phyloP scores from a whole-genome alignment of 2,329 filamentous ascomycete genomes.

The Aspergillus jensenii region DNA sequence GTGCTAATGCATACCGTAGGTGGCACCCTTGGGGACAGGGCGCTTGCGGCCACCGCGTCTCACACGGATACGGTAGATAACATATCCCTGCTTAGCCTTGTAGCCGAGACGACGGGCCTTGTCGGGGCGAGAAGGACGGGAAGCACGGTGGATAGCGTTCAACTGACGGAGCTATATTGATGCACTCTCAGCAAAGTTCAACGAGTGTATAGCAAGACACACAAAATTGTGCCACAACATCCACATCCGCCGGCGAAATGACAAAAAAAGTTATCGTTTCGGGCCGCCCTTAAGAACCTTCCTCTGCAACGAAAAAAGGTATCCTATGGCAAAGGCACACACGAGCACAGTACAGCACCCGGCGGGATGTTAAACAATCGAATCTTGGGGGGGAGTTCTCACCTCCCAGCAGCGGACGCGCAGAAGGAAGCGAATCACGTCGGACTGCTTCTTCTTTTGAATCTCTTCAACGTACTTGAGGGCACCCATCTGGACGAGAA shows the following conservation, averaged over 20 bases:
- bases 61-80: slow-evolving; percentile 99
- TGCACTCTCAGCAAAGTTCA: slow-evolving; percentile 99
- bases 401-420: slow-evolving; percentile 99
- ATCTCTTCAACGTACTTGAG: slow-evolving; percentile 99
- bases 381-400: slow-evolving; percentile 41
- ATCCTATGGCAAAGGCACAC: slow-evolving; percentile 33
- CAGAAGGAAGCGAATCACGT: slow-evolving; percentile 99
- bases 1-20: slow-evolving; percentile 71
- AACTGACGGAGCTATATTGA: slow-evolving; percentile 99
- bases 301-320: slow-evolving; percentile 20
- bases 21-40: slow-evolving; percentile 95
- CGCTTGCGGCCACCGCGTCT: slow-evolving; percentile 98
- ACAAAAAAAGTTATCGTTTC: slow-evolving; percentile 16
- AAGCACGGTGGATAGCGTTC: slow-evolving; percentile 99
- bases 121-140: slow-evolving; percentile 96
- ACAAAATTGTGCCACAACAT: slow-evolving; percentile 53
- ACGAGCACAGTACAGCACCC: slow-evolving; percentile 26
- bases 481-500: slow-evolving; percentile 78
- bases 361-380: slow-evolving; percentile 39
- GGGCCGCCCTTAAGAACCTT: slow-evolving; percentile 34
- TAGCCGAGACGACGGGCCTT: slow-evolving; percentile 99
- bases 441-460: slow-evolving; percentile 99
- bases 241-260: slow-evolving; percentile 35
- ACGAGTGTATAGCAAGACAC: slow-evolving; percentile 93
- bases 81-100: slow-evolving; percentile 99